Base-by-base conservation (phyloP, 176 grass and related monocot species). In the Panicum miliaceum region DNA sequence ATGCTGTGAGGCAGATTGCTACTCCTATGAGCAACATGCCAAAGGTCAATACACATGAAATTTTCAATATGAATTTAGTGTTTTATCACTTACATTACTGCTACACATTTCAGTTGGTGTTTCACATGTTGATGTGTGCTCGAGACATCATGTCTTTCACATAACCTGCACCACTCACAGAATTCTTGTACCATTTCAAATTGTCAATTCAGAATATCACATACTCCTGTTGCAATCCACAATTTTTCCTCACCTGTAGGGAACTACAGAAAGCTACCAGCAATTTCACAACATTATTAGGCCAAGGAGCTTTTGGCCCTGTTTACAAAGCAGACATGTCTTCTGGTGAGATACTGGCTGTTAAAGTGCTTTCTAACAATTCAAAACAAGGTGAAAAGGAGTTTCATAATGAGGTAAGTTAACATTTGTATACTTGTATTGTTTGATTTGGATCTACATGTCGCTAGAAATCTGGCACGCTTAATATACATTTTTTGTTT, bases 311-410 rank as follows among this genome's bases (percentile, higher is more conserved):
- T 74, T 99, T 94, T 86, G 96, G 96, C 62, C 83, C 93, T 80
- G 93, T 99, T 70, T 99, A 94, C 78, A 99, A 94, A 90, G 96
- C 96, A 50, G 80, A 90, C 29, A 87, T 99, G 93, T 87, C 88
- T 62, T 94, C 93, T 81, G 93, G 93, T 84, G 96, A 99, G 80
- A 89, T 61, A 75, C n/a, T 99, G 53, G 96, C 96, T 77, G 93
- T 94, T 81, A 99, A 99, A 87, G 73, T 99, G 58, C 93, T 99
- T 84, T 87, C 89, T 25, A 94, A 84, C 67, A 85, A 92, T 87
- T 99, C 96, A 40, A 99, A 92, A 36, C 93, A 99, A 92, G 93
- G 96, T 54, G 96, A 94, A 85, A 96, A 96, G 59, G 96, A 99
- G 84, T 99, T 96, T 46, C 93, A 99, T 54, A 99, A 90, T 59